Base-by-base conservation (phyloP, 139 green algal genomes). In the Diplosphaera chodatii region DNA sequence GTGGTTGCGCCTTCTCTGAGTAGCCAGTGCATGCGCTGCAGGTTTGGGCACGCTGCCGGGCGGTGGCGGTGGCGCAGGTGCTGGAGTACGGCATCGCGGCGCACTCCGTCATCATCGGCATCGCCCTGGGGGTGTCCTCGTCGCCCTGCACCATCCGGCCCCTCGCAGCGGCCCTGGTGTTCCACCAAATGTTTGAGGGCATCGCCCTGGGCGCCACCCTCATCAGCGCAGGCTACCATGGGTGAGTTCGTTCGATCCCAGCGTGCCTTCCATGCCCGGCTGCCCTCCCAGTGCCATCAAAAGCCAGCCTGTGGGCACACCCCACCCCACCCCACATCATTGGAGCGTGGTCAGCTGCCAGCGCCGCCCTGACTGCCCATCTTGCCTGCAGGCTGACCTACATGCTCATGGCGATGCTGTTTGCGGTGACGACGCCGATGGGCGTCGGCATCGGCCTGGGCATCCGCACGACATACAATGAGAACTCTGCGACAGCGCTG, bases 101-200 rank as follows among this genome's bases (percentile, higher is more conserved):
- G 37, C 75, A 80, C 64, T 77, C 70, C 23, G 68, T 80, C 55
- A 73, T 80, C 21, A 68, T 80, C n/a, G 75, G 75, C 22, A 68
- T 80, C n/a, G 40, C 70, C 0, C 67, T 80, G n/a, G 75, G 75
- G 25, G 69, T 72, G 6, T 69, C 34, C n/a, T 31, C 28, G 4
- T 40, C 48, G 67, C 32, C 32, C 3, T 32, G 48, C 3, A 55
- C 40, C 33, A 63, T 77, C 23, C 30, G 62, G 20, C 37, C 70
- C 25, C 64, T 80, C 1, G 27, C 63, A 4, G 55, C 72, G n/a
- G 75, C 75, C 3, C 64, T 80, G 55, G 25, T 67, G 56, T 80
- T 80, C 70, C 75, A 80, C 41, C 75, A 80, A 32, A 37, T 77
- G 22, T 78, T 81, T 67, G 71, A 81, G 40, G 75, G 69, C 28